These are phyloP conservation scores for Psilocybe mexicana DNA, from an alignment of 1,284 basidiomycete species.

Conservation along the genomic window DNA sequence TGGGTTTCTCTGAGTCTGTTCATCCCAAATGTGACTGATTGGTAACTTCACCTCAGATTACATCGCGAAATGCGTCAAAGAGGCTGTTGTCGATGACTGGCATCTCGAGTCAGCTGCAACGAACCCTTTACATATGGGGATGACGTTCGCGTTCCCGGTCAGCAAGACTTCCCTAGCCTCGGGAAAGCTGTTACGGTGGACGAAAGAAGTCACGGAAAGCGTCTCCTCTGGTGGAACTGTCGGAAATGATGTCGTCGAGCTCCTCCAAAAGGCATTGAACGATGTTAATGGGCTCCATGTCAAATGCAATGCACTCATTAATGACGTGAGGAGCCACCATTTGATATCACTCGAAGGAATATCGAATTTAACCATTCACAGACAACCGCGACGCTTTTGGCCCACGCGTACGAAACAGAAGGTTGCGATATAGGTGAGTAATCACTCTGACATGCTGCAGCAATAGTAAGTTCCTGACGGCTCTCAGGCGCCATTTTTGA, in stretches of 20 bases:
- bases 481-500: too few species aligned
- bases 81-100: not conserved
- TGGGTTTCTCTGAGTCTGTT: not conserved
- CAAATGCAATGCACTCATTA: not conserved
- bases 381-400: not conserved
- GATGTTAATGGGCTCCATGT: not conserved
- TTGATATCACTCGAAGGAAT: not conserved
- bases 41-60: not conserved
- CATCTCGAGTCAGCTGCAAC: not conserved
- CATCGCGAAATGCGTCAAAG: not conserved
- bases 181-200: not conserved
- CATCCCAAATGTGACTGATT: not conserved
- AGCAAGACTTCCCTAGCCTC: not conserved
- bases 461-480: too few species aligned
- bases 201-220: not conserved
- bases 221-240: not conserved
- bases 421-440: not conserved
- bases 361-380: not conserved
- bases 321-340: not conserved
- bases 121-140: not conserved
- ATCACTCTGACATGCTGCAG: too few species aligned
- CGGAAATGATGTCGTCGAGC: not conserved
- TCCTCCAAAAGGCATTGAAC: not conserved
- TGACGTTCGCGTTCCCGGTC: not conserved
- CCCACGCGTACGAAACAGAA: not conserved